Evolutionary conservation across 495 filamentous ascomycete genomes (phyloP), one percentile per base, ranked within the genome.

Genomic region (Neurospora intermedia): DNA sequence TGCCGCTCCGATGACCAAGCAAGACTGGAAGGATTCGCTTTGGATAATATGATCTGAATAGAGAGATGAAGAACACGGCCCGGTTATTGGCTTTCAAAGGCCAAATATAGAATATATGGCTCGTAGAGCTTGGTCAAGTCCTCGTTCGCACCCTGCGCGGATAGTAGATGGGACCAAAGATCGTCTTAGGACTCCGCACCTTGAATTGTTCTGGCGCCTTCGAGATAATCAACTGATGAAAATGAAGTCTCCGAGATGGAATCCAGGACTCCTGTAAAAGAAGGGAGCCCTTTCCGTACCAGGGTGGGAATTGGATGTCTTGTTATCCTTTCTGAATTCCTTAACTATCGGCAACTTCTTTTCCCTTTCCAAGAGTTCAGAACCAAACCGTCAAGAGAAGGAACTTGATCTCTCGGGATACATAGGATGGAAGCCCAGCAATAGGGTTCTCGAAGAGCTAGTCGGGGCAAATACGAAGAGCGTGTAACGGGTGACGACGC

Each of bases 401-500:
- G 27, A 35, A 66, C 13, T 35, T 16, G 27, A 35, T 18, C 54
- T 18, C 27, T 66, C 27, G 54, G 15, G 54, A 66, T 66, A 66
- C 54, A 35, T 27, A 66, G 27, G 54, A 66, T 66, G 35, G 54
- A 66, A 66, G 54, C 27, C 27, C 27, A 66, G 54, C 70, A 71
- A 69, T 38, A 45, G 15, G 43, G 31, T 35, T 35, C 43, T 38
- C 27, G 13, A 38, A 46, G 70, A 31, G 43, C n/a, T 35, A 66
- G 23, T 69, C 70, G 31, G 69, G 66, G 69, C 46, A 40, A 40
- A 79, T 76, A 77, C 77, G 74, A 79, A 66, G 69, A 35, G 66
- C n/a, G 76, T 79, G 78, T 76, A 79, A 79, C 78, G 78, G 75
- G 73, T 76, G 78, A 78, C 78, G 48, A 66, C 62, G 71, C 45